Base-by-base conservation (phyloP, 2,329 filamentous ascomycete genomes). In the Emmonsia crescens region DNA sequence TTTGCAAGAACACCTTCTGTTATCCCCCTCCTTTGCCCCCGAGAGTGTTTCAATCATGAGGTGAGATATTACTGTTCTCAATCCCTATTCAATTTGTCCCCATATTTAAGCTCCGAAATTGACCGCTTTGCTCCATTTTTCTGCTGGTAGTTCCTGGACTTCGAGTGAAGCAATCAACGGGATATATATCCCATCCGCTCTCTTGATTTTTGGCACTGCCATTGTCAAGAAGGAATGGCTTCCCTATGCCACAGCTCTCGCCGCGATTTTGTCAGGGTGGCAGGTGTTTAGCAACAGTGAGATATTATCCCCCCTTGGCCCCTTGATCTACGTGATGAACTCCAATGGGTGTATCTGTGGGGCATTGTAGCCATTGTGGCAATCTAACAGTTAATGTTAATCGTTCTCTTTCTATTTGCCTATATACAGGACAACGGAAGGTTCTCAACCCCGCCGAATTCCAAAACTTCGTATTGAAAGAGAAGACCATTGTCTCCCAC, bases 401-500 rank as follows among this genome's bases (percentile, higher is more conserved):
- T 21, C 29, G 10, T 31, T 54, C n/a, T 31, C 19, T 31, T 10
- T 21, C 16, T n/a, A 48, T 51, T 52, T 38, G 44, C 24, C 12
- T 21, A 19, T 10, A 24, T 62, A 33, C 74, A 91, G 90, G 86
- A 73, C 82, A 86, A 65, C 85, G 87, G 75, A 91, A 89, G 77
- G 87, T 94, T 66, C 84, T 99, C 69, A 93, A 93, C 79, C 91
- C 92, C 38, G 85, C 87, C 68, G 82, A 83, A 58, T 96, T 96
- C 83, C 91, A 96, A 75, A 85, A 96, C 62, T 96, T 96, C 73
- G 87, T 90, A 74, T 87, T 99, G 69, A 87, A 89, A 76, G 90
- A 97, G 77, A 97, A 96, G 85, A 97, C 88, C 16, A 83, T 95
- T 67, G 87, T 97, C 71, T 96, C 93, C 38, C 94, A 97, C 85